phyloP scores from a whole-genome alignment of 2,329 filamentous ascomycete genomes.

The Fusarium pseudonygamai region DNA sequence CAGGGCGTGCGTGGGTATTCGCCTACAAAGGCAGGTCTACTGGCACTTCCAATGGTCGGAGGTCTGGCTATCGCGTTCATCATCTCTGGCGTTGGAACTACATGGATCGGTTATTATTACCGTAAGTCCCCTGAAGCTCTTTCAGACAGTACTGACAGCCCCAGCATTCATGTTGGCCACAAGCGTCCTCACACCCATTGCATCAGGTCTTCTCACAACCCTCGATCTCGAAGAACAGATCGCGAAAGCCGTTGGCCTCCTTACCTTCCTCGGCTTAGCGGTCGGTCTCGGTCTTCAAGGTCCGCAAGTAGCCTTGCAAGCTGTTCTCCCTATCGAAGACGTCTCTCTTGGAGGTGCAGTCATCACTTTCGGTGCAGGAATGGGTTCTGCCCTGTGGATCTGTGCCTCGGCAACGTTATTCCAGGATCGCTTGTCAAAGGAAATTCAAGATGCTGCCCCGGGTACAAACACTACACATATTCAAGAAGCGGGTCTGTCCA shows the following conservation, averaged over 20 bases:
- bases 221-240: conserved; percentile 34
- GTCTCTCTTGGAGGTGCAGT: conserved; percentile 38
- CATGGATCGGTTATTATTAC: conserved; percentile 38
- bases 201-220: conserved; percentile 37
- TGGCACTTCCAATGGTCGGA: conserved; percentile 38
- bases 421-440: conserved; percentile 27
- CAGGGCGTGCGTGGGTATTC: conserved; percentile 38
- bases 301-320: conserved; percentile 31
- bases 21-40: conserved; percentile 25
- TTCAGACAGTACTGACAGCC: neutral
- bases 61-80: conserved; percentile 25
- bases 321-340: conserved; percentile 31
- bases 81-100: conserved; percentile 36
- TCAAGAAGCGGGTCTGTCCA: conserved; percentile 22
- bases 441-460: conserved; percentile 23
- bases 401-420: conserved; percentile 40
- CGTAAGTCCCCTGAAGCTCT: neutral
- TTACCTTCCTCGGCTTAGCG: conserved; percentile 32
- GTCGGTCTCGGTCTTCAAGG: conserved; percentile 38
- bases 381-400: conserved; percentile 39
- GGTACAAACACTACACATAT: conserved; percentile 13
- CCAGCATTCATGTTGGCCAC: conserved; percentile 39
- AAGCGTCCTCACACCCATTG: conserved; percentile 30
- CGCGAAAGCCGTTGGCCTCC: conserved; percentile 28
- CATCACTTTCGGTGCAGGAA: conserved; percentile 35